Evolutionary conservation across 164 flowering plant genomes (phyloP).

Genomic region (Brasenia schreberi): DNA sequence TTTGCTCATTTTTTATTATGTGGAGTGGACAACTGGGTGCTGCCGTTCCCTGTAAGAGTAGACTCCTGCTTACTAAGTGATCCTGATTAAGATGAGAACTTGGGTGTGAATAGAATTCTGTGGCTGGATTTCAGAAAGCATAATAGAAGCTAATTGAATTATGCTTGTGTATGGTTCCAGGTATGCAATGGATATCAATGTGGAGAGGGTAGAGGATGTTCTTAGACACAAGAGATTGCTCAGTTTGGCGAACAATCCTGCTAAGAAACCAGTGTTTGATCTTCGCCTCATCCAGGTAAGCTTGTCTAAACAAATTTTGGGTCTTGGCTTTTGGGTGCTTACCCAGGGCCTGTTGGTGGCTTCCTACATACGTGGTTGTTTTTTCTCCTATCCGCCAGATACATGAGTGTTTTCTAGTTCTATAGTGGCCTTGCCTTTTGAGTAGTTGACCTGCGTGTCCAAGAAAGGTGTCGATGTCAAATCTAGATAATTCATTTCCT

Average conservation of each 20-base stretch:
- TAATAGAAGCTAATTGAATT: not conserved
- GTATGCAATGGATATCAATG: constrained; percentile 91
- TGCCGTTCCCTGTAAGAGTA: not conserved
- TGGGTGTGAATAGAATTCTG: not conserved
- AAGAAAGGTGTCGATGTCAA: too few species aligned
- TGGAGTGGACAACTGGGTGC: not conserved
- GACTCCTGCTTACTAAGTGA: not conserved
- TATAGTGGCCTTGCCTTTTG: too few species aligned
- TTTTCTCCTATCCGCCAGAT: too few species aligned
- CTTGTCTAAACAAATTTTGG: not conserved
- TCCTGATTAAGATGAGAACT: not conserved
- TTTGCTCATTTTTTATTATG: not conserved
- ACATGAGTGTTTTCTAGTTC: too few species aligned
- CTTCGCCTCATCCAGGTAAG: constrained; percentile 84
- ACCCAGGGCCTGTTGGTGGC: too few species aligned
- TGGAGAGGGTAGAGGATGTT: constrained; percentile 92
- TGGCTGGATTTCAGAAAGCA: not conserved
- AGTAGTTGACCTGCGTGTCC: too few species aligned
- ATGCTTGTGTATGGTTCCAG: constrained; percentile 20
- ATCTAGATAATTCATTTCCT: too few species aligned
- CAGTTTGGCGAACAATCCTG: constrained; percentile 60
- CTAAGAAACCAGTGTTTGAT: constrained; percentile 56
- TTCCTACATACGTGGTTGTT: too few species aligned
- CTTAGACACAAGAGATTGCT: constrained; percentile 70
- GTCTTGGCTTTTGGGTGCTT: too few species aligned